Conservation (phyloP, 305 asterid species). For the Fraxinus dipetala region DNA sequence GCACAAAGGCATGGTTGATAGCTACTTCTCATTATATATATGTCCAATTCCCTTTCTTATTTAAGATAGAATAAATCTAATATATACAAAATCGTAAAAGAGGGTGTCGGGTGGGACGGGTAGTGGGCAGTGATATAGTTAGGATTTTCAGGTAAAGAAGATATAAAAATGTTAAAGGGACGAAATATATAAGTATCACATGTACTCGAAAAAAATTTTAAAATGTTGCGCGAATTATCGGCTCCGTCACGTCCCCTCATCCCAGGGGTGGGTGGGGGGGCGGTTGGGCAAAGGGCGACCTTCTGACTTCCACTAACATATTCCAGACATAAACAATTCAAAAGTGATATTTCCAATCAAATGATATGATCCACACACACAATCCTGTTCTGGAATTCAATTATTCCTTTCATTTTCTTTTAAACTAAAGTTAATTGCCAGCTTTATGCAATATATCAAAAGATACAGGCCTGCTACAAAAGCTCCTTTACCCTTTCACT, state of each 20-base stretch:
- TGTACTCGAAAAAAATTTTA: not conserved
- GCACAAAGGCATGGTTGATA: conserved; percentile 39
- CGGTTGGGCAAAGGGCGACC: not conserved
- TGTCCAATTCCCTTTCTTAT: conserved; percentile 4
- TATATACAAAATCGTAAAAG: conserved; percentile 31
- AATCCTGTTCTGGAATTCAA: conserved; percentile 56
- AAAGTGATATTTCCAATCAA: conserved; percentile 73
- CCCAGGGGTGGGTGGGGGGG: no score
- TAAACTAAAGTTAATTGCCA: conserved; percentile 44
- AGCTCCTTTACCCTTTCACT: conserved; percentile 31
- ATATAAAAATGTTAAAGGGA: no score
- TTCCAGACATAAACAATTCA: conserved; percentile 76
- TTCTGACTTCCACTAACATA: conserved; percentile 67
- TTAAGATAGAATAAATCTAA: conserved; percentile 21
- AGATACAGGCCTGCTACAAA: conserved; percentile 28
- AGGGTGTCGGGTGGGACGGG: not conserved
- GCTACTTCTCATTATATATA: conserved; percentile 14
- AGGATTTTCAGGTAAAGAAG: not conserved
- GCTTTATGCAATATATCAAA: conserved; percentile 35
- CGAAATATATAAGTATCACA: not conserved
- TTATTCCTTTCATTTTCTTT: conserved; percentile 41
- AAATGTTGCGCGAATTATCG: not conserved
- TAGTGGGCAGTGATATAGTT: not conserved
- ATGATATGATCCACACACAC: conserved; percentile 18
- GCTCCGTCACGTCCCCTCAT: no score